These are phyloP conservation scores for Serendipita vermifera DNA, from an alignment of 768 basidiomycete species.

Conservation along the genomic window DNA sequence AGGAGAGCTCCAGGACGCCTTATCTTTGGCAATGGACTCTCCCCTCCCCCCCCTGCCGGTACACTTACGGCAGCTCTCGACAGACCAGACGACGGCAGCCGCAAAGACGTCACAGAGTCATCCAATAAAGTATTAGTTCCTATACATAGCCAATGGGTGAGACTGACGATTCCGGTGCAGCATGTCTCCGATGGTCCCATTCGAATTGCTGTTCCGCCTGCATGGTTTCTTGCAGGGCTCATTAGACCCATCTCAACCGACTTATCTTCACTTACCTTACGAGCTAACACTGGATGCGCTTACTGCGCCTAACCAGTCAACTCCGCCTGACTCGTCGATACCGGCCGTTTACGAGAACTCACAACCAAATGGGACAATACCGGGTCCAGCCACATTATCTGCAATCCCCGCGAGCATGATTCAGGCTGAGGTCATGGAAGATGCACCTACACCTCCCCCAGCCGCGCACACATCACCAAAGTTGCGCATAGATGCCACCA, in stretches of 20 bases:
- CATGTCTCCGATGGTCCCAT: slow-evolving; percentile 53
- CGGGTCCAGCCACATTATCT: neutral
- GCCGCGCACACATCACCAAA: slow-evolving; percentile 7
- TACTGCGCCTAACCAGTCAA: neutral
- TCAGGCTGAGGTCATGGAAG: slow-evolving; percentile 1
- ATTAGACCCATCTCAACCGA: neutral
- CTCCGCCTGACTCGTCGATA: neutral
- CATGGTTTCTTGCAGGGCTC: slow-evolving; percentile 7
- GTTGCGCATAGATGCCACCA: slow-evolving; percentile 7
- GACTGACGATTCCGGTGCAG: slow-evolving; percentile 22
- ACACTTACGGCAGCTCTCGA: slow-evolving; percentile 16
- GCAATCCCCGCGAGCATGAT: slow-evolving; percentile 1
- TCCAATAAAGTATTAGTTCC: slow-evolving; percentile 60
- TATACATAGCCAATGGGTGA: neutral
- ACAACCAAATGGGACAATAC: neutral
- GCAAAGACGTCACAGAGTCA: slow-evolving; percentile 68
- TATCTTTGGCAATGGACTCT: slow-evolving; percentile 44
- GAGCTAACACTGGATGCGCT: neutral
- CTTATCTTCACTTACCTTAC: slow-evolving; percentile 7
- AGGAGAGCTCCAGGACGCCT: slow-evolving; percentile 31
- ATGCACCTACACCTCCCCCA: slow-evolving; percentile 15
- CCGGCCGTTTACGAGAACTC: neutral
- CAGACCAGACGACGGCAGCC: slow-evolving; percentile 14
- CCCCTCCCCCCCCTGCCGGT: slow-evolving; percentile 17
- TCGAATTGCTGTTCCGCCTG: slow-evolving; percentile 41